Evolutionary conservation across 148 eudicot genomes (phyloP).

Genomic region (Camellia granthamiana): DNA sequence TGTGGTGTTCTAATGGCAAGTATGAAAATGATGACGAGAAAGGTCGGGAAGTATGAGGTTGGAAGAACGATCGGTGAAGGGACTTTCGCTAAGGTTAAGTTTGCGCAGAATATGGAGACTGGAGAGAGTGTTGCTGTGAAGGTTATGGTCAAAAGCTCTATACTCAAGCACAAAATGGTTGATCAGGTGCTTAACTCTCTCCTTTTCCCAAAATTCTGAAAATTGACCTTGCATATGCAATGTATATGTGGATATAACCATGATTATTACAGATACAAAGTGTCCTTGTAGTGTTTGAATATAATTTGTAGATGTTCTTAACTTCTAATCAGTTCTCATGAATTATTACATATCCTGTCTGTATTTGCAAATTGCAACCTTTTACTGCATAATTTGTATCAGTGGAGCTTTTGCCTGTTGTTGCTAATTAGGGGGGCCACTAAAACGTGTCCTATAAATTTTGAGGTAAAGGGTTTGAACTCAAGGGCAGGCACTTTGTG

Average conservation of each 20-base stretch:
- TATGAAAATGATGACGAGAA: slow-evolving; percentile 33
- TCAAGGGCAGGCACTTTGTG: no score
- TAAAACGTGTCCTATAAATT: no score
- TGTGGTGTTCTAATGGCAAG: neutral
- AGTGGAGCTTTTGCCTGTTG: neutral
- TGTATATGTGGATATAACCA: no score
- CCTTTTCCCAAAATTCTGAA: neutral
- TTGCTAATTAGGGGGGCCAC: neutral
- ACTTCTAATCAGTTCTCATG: neutral
- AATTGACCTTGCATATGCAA: neutral
- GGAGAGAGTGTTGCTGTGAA: slow-evolving; percentile 82
- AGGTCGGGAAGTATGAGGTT: slow-evolving; percentile 80
- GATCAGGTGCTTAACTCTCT: slow-evolving; percentile 55
- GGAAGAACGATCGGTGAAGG: slow-evolving; percentile 89
- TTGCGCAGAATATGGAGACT: slow-evolving; percentile 63
- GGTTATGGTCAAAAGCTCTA: slow-evolving; percentile 69
- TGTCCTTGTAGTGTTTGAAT: neutral
- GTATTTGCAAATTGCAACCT: neutral
- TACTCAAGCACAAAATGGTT: slow-evolving; percentile 88
- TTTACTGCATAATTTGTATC: neutral
- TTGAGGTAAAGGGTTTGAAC: no score
- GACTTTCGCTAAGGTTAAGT: slow-evolving; percentile 80
- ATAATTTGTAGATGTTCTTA: neutral
- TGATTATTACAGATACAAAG: neutral
- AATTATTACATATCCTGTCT: neutral